Base-by-base conservation (phyloP, 1,284 basidiomycete species). In the Vanrija pseudolonga region DNA sequence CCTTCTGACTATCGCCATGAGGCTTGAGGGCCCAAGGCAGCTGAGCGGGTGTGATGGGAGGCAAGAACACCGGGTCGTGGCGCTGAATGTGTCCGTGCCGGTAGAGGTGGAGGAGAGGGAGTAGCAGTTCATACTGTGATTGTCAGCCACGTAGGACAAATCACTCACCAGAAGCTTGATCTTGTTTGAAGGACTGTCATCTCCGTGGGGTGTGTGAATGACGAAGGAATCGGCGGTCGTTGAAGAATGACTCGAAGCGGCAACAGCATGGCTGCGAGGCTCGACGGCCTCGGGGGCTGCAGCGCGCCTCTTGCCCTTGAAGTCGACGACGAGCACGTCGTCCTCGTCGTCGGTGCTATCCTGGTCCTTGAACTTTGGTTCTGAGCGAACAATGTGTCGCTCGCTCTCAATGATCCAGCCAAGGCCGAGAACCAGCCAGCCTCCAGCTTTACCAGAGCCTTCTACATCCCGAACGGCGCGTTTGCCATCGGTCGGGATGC, bases 11-110 rank as follows among this genome's bases (percentile, higher is more conserved):
- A 42, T 74, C 72, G 3, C 67, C 69, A 17, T 62, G 57, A 2
- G 68, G 67, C 17, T 52, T 53, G 2, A 74, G 59, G 3, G 54
- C 48, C 0, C 37, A 15, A 0, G 72, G 72, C 0, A 74, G 62
- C 28, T 71, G 61, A 2, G 63, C 51, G 1, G 65, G 48, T 1
- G 62, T 36, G 14, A 74, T 64, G 0, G 72, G 68, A 1, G 72
- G 72, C 2, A 74, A 61, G 0, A 61, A 60, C 12, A 69, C 66
- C 3, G 71, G 71, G 49, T 74, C 72, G 11, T 61, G 62, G 2
- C 59, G 45, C 57, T 74, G 72, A 12, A 74, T 73, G 36, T 73
- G 71, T 1, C 69, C 72, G 24, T 73, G 65, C 2, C 69, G 63
- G 50, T 73, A 72, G 4, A 73, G 60, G 15, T 61, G 60, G 1